These are phyloP conservation scores for Aspergillus glaucus DNA, from an alignment of 2,329 filamentous ascomycete genomes.

Conservation along the genomic window DNA sequence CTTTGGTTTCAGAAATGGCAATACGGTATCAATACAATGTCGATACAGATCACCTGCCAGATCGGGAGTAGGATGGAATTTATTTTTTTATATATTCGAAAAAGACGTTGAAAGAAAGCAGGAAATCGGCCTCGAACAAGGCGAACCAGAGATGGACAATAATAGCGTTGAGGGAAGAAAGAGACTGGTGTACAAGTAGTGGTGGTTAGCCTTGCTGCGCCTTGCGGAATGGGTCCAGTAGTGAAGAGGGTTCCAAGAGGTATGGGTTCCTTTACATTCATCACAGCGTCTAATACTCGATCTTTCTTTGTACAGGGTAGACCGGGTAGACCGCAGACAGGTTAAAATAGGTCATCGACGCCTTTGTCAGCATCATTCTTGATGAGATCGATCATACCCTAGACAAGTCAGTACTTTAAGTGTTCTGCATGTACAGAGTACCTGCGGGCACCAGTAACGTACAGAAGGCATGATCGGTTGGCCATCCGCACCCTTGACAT, in stretches of 20 bases:
- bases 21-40: background rate
- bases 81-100: background rate
- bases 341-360: slow-evolving; percentile 73
- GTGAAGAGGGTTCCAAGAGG: no score
- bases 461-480: slow-evolving; percentile 89
- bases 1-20: background rate
- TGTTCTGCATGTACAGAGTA: slow-evolving; percentile 9
- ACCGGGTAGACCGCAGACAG: no score
- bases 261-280: no score
- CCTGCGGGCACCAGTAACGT: slow-evolving; percentile 25
- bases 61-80: background rate
- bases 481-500: slow-evolving; percentile 69
- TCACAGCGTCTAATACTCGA: no score
- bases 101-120: background rate
- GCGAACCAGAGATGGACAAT: background rate
- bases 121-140: background rate
- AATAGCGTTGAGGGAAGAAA: slow-evolving; percentile 1
- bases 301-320: no score
- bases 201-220: background rate
- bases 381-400: slow-evolving; percentile 95
- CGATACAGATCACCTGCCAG: background rate
- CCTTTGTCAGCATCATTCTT: slow-evolving; percentile 89
- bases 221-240: background rate
- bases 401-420: slow-evolving; percentile 5
- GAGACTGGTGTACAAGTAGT: background rate